These are phyloP conservation scores for Oenanthe javanica DNA, from an alignment of 140 eudicot genomes.

Conservation along the genomic window DNA sequence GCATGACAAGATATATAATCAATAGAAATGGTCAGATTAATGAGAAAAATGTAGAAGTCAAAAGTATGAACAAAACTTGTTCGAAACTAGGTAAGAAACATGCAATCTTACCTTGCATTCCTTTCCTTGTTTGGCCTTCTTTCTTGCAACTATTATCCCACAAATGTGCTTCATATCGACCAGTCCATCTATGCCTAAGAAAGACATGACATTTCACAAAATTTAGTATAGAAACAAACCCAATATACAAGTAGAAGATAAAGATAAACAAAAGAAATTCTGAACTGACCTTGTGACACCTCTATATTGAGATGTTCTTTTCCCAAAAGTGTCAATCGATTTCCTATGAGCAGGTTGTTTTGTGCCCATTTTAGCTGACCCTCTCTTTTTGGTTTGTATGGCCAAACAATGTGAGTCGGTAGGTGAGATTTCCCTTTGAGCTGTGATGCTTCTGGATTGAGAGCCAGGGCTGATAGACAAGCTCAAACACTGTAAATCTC, in stretches of 20 bases:
- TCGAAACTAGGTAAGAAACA: slow-evolving; percentile 1
- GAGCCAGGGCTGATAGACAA: slow-evolving; percentile 89
- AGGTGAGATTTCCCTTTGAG: slow-evolving; percentile 36
- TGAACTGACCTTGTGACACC: slow-evolving; percentile 76
- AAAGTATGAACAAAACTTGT: slow-evolving; percentile 13
- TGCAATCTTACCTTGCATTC: slow-evolving; percentile 67
- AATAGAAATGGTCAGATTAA: slow-evolving; percentile 14
- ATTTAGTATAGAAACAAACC: not conserved
- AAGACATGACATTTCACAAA: not conserved
- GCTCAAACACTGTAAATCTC: slow-evolving; percentile 52
- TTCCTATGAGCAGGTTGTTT: slow-evolving; percentile 71
- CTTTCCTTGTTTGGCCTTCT: slow-evolving; percentile 90
- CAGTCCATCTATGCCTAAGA: slow-evolving; percentile 81
- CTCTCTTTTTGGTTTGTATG: slow-evolving; percentile 55
- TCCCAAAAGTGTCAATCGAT: slow-evolving; percentile 83
- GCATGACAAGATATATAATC: slow-evolving; percentile 26
- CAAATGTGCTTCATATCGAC: slow-evolving; percentile 86
- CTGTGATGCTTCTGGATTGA: slow-evolving; percentile 63
- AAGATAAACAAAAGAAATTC: not conserved
- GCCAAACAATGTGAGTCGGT: slow-evolving; percentile 24
- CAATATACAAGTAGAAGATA: not conserved
- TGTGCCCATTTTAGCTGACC: slow-evolving; percentile 22
- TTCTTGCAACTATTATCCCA: slow-evolving; percentile 94
- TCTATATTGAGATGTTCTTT: slow-evolving; percentile 86
- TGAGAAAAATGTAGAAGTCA: slow-evolving; percentile 16